A percentile compares a stretch with the other conserved stretches of the same genome.
phyloP scores from a whole-genome alignment of 306 rosid genomes.

The Medicago lupulina region DNA sequence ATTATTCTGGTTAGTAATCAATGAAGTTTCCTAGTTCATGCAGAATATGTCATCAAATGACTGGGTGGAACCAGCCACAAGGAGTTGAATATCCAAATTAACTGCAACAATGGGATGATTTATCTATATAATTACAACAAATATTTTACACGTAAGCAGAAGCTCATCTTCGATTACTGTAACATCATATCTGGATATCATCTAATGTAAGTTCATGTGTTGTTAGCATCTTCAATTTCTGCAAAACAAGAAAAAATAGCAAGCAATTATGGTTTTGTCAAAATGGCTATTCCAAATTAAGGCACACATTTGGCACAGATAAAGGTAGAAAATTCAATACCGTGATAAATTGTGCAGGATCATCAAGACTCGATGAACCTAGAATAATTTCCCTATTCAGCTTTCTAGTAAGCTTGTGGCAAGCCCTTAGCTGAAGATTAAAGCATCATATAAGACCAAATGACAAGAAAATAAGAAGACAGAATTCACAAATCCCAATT shows the following conservation, averaged over 20 bases:
- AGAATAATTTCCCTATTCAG: slow-evolving; percentile 87
- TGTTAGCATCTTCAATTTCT: slow-evolving; percentile 83
- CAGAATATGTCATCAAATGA: slow-evolving; percentile 22
- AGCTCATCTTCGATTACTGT: slow-evolving; percentile 35
- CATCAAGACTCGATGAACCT: slow-evolving; percentile 91
- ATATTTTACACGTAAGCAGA: slow-evolving; percentile 20
- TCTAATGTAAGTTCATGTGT: slow-evolving; percentile 76
- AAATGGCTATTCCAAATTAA: slow-evolving; percentile 28
- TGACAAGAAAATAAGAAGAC: background rate
- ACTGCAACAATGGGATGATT: slow-evolving; percentile 37
- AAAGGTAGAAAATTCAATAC: slow-evolving; percentile 51
- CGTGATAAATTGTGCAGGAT: slow-evolving; percentile 86
- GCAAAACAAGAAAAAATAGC: slow-evolving; percentile 40
- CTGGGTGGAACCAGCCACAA: slow-evolving; percentile 15
- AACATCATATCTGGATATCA: slow-evolving; percentile 78
- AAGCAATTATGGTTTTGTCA: slow-evolving; percentile 18
- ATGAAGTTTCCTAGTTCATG: slow-evolving; percentile 28
- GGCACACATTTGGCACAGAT: slow-evolving; percentile 8
- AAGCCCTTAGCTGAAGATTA: slow-evolving; percentile 83
- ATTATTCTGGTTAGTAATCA: slow-evolving; percentile 23
- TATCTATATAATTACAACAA: slow-evolving; percentile 45
- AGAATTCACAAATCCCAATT: slow-evolving; percentile 19
- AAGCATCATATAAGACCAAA: slow-evolving; percentile 29
- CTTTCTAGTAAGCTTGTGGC: slow-evolving; percentile 87
- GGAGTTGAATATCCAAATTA: slow-evolving; percentile 29